These are phyloP conservation scores for Ceratocystis eucalypticola DNA, from an alignment of 2,329 filamentous ascomycete genomes.

Conservation along the genomic window DNA sequence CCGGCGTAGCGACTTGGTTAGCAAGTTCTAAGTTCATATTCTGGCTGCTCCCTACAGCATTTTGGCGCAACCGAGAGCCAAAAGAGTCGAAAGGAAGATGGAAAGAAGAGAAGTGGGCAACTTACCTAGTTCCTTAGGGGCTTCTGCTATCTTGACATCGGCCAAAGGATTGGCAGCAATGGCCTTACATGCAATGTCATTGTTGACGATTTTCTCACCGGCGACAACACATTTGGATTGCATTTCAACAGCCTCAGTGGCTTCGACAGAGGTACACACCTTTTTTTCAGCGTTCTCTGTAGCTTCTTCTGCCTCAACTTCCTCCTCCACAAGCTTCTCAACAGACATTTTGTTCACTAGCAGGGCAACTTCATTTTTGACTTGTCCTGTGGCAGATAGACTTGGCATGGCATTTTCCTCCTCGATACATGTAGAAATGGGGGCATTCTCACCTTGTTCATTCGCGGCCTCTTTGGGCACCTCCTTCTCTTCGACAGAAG, in stretches of 20 bases:
- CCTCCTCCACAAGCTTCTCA: constrained; percentile 6
- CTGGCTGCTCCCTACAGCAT: background rate
- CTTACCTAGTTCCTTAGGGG: background rate
- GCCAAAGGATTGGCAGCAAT: background rate
- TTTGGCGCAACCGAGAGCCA: background rate
- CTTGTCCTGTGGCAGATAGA: background rate
- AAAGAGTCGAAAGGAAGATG: background rate
- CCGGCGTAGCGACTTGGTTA: background rate
- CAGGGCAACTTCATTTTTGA: background rate
- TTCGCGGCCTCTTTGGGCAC: background rate
- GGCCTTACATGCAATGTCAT: background rate
- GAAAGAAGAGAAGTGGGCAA: background rate
- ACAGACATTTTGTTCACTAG: constrained; percentile 11
- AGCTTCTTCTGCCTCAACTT: background rate
- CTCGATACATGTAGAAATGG: constrained; percentile 1
- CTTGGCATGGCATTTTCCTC: constrained; percentile 9
- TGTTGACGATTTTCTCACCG: background rate
- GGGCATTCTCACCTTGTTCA: constrained; percentile 12
- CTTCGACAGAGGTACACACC: constrained; percentile 3
- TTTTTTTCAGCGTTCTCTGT: background rate
- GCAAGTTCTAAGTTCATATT: background rate
- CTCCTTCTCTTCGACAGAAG: background rate
- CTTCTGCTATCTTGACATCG: background rate
- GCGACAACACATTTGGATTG: background rate
- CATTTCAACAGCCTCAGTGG: background rate